Evolutionary conservation across 2,329 filamentous ascomycete species (phyloP).

Genomic region (Aspergillus neoniger): DNA sequence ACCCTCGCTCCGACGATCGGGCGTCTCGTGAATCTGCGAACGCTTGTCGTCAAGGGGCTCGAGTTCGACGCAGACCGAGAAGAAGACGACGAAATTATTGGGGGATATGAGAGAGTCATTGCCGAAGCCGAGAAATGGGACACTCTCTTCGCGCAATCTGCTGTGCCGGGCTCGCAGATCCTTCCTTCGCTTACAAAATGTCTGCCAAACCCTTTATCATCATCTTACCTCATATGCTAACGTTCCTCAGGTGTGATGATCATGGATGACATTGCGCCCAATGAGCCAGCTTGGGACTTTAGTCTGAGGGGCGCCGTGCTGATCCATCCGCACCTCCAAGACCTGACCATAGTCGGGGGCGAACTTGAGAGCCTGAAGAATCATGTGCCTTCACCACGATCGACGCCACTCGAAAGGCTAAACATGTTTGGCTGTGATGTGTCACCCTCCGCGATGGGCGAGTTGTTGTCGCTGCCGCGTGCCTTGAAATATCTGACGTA

Average conservation of each 20-base stretch:
- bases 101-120: background rate
- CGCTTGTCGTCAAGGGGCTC: conserved; percentile 9
- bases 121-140: background rate
- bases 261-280: background rate
- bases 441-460: background rate
- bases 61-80: background rate
- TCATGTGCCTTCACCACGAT: background rate
- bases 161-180: background rate
- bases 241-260: background rate
- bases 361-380: background rate
- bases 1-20: background rate
- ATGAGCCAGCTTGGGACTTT: conserved; percentile 1
- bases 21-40: conserved; percentile 4
- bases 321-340: conserved; percentile 4
- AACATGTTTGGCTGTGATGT: conserved; percentile 4
- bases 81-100: background rate
- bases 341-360: conserved; percentile 6
- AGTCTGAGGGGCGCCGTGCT: background rate
- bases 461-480: background rate
- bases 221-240: background rate
- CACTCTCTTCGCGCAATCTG: background rate
- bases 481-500: background rate
- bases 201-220: background rate
- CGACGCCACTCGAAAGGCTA: background rate
- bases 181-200: conserved; percentile 6